Evolutionary conservation across 768 basidiomycete genomes (phyloP), one percentile per base, ranked within the genome.

Genomic region (Kockovaella imperatae): DNA sequence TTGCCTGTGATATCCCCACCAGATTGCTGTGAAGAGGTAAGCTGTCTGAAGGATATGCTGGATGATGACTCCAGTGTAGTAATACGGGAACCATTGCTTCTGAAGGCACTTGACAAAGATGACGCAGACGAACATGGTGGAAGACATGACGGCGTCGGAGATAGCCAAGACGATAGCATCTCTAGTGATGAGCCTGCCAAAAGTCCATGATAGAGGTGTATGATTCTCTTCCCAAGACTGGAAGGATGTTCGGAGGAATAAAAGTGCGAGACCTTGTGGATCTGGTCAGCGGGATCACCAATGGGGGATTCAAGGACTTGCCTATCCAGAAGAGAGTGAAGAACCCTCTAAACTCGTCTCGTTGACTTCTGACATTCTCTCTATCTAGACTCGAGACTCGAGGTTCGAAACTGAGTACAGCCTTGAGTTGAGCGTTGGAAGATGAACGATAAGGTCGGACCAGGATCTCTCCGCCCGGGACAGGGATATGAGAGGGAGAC

Each of bases 341-440:
- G 75, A 97, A 97, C 1, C 93, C 93, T 42, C 90, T 79, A 70
- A 95, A 95, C 69, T 89, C 84, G 70, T 97, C 93, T 8, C 78
- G 70, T 25, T 80, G 79, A 18, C 83, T 83, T 10, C 73, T 69
- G 62, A 80, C 79, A 67, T 95, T 93, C 53, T 76, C 75, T 39
- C 80, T 83, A 71, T 97, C 90, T 59, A 97, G 87, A 43, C 77
- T 78, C 3, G 87, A 89, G 49, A 83, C 81, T 42, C 93, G 79
- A 4, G 91, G 87, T 4, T 82, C 78, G 72, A 95, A 97, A 17
- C 85, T 83, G 60, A 93, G 76, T 52, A 88, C 74, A 0, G 89
- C 86, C 35, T 84, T 81, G 11, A 90, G 74, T 62, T 83, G 86
- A 72, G 84, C 86, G 24, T 82, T 80, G 11, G 77, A 75, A 57